Conservation (phyloP, 148 eudicot species). For the Linanthus parryae region DNA sequence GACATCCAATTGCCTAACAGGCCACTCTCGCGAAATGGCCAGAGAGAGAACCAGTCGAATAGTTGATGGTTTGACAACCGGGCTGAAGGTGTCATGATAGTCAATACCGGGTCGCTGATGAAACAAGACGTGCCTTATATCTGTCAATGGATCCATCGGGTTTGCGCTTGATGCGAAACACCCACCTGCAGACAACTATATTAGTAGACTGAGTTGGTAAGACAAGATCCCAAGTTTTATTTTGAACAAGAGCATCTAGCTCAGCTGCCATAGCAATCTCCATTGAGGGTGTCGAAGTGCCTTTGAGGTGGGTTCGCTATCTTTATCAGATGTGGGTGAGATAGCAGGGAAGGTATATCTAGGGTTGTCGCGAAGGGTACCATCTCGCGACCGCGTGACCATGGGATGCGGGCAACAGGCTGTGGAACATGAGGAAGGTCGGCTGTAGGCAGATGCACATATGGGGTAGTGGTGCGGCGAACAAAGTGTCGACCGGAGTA, state of each 20-base stretch:
- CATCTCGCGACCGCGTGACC: background rate
- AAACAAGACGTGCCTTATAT: background rate
- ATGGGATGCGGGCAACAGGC: background rate
- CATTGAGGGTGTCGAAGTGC: background rate
- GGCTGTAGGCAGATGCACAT: background rate
- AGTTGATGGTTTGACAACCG: conserved; percentile 3
- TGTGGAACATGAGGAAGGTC: background rate
- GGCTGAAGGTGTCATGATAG: conserved; percentile 1
- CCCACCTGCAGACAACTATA: conserved; percentile 8
- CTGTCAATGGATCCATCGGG: background rate
- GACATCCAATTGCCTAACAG: background rate
- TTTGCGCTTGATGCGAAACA: conserved; percentile 1
- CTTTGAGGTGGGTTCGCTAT: too few relatives aligned
- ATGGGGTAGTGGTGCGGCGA: background rate
- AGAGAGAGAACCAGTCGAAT: background rate
- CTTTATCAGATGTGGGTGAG: too few relatives aligned
- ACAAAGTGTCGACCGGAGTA: background rate
- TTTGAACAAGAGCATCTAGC: conserved; percentile 1
- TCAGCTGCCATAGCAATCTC: conserved; percentile 6
- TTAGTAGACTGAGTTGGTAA: background rate
- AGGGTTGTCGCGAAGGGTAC: background rate
- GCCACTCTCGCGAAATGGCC: background rate
- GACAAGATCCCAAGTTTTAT: conserved; percentile 3
- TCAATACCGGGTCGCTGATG: conserved; percentile 7
- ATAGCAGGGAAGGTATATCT: background rate